Evolutionary conservation across 1,284 basidiomycete species (phyloP).

Genomic region (Lentinula novae-zelandiae): DNA sequence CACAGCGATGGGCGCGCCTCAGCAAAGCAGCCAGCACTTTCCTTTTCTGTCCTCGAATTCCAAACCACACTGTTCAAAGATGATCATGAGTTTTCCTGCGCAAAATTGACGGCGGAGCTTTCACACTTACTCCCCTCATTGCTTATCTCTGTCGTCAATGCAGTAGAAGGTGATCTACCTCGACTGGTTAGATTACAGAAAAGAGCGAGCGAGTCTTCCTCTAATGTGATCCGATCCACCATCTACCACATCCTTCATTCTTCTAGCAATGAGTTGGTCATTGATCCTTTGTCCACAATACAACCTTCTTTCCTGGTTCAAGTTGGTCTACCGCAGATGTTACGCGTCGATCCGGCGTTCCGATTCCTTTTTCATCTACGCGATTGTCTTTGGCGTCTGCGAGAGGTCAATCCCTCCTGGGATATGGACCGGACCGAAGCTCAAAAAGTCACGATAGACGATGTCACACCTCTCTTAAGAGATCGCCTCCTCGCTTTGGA

Average conservation of each 20-base stretch:
- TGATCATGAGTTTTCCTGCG: conserved; percentile 25
- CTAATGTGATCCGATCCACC: conserved; percentile 27
- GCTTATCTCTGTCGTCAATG: conserved; percentile 31
- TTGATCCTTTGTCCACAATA: conserved; percentile 74
- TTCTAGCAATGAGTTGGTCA: conserved; percentile 44
- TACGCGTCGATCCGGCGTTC: conserved; percentile 64
- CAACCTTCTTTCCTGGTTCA: conserved; percentile 80
- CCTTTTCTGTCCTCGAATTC: neutral
- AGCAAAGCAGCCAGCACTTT: neutral
- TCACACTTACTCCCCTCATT: conserved; percentile 46
- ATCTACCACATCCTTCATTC: conserved; percentile 46
- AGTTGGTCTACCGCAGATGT: conserved; percentile 55
- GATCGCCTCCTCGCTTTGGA: conserved; percentile 43
- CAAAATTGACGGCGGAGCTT: conserved; percentile 29
- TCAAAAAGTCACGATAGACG: conserved; percentile 17
- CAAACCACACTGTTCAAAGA: conserved; percentile 2
- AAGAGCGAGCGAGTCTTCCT: conserved; percentile 27
- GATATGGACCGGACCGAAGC: neutral
- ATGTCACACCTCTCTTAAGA: conserved; percentile 32
- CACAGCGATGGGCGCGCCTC: neutral
- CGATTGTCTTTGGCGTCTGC: conserved; percentile 42
- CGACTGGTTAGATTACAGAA: conserved; percentile 23
- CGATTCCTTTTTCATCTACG: conserved; percentile 73
- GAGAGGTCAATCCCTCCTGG: conserved; percentile 9
- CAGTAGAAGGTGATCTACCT: conserved; percentile 25